phyloP scores from a whole-genome alignment of 2,329 filamentous ascomycete species.

The Botryotinia calthae region DNA sequence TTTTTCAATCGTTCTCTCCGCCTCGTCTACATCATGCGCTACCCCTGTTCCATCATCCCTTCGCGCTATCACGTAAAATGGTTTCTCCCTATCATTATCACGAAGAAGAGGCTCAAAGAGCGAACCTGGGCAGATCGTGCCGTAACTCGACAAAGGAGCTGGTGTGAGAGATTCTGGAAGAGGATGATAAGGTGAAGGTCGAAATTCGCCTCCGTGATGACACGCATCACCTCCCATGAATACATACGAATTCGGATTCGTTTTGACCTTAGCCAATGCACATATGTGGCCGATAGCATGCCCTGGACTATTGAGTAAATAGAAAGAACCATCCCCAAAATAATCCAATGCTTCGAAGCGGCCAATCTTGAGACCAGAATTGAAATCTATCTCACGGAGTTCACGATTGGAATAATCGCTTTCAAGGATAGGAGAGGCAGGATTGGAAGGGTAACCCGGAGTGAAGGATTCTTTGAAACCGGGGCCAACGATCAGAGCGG shows the following conservation, averaged over 20 bases:
- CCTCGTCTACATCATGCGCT: conserved; percentile 37
- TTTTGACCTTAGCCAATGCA: conserved; percentile 43
- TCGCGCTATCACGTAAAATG: conserved; percentile 39
- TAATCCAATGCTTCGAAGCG: conserved; percentile 50
- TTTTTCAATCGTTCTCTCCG: conserved; percentile 44
- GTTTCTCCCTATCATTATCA: conserved; percentile 31
- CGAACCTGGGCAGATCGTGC: conserved; percentile 42
- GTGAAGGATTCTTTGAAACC: conserved; percentile 48
- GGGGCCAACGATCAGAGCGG: conserved; percentile 51
- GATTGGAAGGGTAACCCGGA: conserved; percentile 47
- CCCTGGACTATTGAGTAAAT: conserved; percentile 47
- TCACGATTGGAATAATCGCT: conserved; percentile 40
- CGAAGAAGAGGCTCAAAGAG: conserved; percentile 43
- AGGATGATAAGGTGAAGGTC: conserved; percentile 45
- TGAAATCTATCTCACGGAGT: conserved; percentile 28
- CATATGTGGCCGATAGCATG: conserved; percentile 45
- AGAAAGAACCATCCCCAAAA: conserved; percentile 56
- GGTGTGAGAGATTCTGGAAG: conserved; percentile 42
- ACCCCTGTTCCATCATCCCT: conserved; percentile 21
- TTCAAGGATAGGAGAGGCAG: conserved; percentile 39
- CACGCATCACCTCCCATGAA: conserved; percentile 46
- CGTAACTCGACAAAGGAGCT: conserved; percentile 39
- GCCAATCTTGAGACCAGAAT: conserved; percentile 42
- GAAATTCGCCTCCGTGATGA: conserved; percentile 43
- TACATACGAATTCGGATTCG: conserved; percentile 38